Evolutionary conservation across 306 rosid genomes (phyloP).

Genomic region (Rubus idaeus): DNA sequence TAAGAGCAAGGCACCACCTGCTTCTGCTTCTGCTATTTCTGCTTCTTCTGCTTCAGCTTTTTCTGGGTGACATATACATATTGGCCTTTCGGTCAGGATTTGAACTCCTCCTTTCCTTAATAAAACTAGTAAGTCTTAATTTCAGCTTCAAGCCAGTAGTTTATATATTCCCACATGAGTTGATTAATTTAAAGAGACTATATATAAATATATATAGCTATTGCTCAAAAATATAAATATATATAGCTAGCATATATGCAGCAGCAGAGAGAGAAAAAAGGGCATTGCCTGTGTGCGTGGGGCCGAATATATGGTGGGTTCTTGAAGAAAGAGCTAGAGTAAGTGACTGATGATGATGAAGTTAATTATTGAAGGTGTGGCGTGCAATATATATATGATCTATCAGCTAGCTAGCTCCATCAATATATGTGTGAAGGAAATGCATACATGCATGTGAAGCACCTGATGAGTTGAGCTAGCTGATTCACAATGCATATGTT

Average conservation of each 20-base stretch:
- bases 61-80: background rate
- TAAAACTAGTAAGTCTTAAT: too few relatives aligned
- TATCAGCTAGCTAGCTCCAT: too few relatives aligned
- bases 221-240: too few relatives aligned
- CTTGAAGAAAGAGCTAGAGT: background rate
- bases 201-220: too few relatives aligned
- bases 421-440: background rate
- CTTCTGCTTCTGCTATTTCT: background rate
- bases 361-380: background rate
- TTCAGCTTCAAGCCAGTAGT: background rate
- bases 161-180: too few relatives aligned
- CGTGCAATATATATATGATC: background rate
- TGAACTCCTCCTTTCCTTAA: too few relatives aligned
- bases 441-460: background rate
- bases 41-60: background rate
- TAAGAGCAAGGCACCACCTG: background rate
- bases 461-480: background rate
- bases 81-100: background rate
- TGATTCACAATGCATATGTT: background rate
- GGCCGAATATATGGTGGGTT: background rate
- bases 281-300: background rate
- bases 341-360: background rate
- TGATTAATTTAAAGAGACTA: too few relatives aligned
- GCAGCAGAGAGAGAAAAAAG: background rate
- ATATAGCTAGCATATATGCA: background rate